Conservation (phyloP, 2,329 filamentous ascomycete species). For the Fusarium sp. region DNA sequence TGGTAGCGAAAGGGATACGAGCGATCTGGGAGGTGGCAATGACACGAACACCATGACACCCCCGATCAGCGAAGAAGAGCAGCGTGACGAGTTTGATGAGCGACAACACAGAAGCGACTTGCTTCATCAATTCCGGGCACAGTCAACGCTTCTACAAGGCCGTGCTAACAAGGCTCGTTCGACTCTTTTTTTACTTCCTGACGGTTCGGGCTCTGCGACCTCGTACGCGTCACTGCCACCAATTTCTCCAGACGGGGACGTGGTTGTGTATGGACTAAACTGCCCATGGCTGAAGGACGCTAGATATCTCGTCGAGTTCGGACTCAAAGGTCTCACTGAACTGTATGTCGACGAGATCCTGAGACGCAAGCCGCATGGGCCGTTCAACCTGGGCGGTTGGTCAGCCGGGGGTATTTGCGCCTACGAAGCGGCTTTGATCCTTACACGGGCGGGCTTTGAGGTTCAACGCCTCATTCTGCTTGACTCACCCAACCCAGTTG, state of each 20-base stretch:
- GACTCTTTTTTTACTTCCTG: constrained; percentile 50
- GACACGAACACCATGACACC: constrained; percentile 64
- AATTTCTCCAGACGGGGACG: constrained; percentile 57
- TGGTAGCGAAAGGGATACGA: constrained; percentile 69
- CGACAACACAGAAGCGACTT: not conserved
- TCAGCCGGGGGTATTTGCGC: constrained; percentile 83
- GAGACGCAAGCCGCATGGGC: constrained; percentile 77
- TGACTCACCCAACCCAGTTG: constrained; percentile 76
- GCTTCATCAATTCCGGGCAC: constrained; percentile 35
- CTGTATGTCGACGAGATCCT: constrained; percentile 75
- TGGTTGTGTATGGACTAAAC: constrained; percentile 69
- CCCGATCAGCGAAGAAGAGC: constrained; percentile 32
- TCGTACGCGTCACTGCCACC: constrained; percentile 52
- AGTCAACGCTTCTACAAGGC: constrained; percentile 46
- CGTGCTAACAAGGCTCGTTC: constrained; percentile 17
- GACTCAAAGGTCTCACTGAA: constrained; percentile 39
- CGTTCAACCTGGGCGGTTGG: constrained; percentile 80
- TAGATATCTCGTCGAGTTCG: constrained; percentile 64
- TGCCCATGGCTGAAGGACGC: constrained; percentile 76
- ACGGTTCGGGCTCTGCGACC: constrained; percentile 51
- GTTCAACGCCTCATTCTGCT: constrained; percentile 76
- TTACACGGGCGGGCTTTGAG: constrained; percentile 69
- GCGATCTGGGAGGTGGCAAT: constrained; percentile 67
- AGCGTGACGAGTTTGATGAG: too few species aligned
- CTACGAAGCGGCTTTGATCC: constrained; percentile 75